These are phyloP conservation scores for Schizochytrium sp. DNA, from an alignment of 108 stramenopile genomes.

Conservation along the genomic window DNA sequence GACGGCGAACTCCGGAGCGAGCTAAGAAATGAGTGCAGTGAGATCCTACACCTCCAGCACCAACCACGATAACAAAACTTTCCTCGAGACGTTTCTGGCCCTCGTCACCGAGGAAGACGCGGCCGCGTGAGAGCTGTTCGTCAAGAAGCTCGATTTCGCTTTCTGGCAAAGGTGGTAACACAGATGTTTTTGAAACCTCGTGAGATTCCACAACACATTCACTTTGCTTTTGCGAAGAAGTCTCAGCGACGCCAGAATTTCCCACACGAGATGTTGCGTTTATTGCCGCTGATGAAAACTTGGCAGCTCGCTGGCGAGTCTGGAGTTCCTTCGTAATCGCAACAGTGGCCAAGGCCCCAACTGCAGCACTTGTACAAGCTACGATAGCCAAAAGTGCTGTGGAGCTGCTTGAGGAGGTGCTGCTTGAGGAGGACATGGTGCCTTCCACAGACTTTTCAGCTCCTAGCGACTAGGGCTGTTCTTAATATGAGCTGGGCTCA, in stretches of 20 bases:
- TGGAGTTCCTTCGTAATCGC: background rate
- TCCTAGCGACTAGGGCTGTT: too few relatives aligned
- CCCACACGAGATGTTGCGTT: background rate
- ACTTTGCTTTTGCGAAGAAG: background rate
- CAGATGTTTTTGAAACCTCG: background rate
- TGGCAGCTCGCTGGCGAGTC: background rate
- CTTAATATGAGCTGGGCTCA: too few relatives aligned
- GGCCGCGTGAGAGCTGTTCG: slow-evolving; percentile 92
- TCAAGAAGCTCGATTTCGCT: slow-evolving; percentile 62
- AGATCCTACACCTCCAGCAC: slow-evolving; percentile 95
- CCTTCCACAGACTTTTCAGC: too few relatives aligned
- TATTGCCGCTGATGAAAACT: background rate
- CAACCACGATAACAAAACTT: slow-evolving; percentile 86
- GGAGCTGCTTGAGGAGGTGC: too few relatives aligned
- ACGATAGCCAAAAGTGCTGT: background rate
- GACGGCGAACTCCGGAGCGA: slow-evolving; percentile 84
- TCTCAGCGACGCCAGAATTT: background rate
- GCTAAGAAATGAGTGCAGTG: slow-evolving; percentile 95
- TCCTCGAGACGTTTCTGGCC: slow-evolving; percentile 76
- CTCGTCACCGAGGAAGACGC: slow-evolving; percentile 88
- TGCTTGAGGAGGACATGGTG: too few relatives aligned
- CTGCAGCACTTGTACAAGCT: background rate
- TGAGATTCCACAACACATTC: background rate
- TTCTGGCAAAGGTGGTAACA: background rate
- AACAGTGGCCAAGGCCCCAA: background rate